A percentile compares a stretch with the other conserved stretches of the same genome.
Conservation (phyloP, 2,329 filamentous ascomycete genomes). For the Lecanicillium sp. region DNA sequence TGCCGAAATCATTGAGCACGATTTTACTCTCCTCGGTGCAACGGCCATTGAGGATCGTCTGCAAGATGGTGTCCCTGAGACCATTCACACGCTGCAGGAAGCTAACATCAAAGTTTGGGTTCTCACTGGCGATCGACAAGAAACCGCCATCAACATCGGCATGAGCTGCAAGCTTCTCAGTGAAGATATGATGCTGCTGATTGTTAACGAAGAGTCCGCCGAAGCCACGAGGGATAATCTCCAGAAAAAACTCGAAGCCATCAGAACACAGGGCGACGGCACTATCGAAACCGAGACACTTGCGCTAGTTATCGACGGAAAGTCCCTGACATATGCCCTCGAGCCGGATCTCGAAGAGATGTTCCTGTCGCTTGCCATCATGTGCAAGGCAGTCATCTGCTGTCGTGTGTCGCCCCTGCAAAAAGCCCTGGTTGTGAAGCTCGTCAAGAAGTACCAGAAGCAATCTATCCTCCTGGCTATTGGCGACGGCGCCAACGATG, state of each 20-base stretch:
- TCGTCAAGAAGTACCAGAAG: constrained; percentile 87
- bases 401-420: constrained; percentile 94
- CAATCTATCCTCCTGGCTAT: constrained; percentile 91
- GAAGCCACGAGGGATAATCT: constrained; percentile 79
- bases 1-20: constrained; percentile 88
- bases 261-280: constrained; percentile 72
- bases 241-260: constrained; percentile 87
- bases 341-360: constrained; percentile 91
- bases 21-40: constrained; percentile 84
- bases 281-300: constrained; percentile 78
- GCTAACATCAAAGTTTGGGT: constrained; percentile 99
- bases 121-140: constrained; percentile 91
- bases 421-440: constrained; percentile 94
- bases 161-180: constrained; percentile 99
- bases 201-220: constrained; percentile 85
- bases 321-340: constrained; percentile 86
- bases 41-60: constrained; percentile 96
- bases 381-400: constrained; percentile 99
- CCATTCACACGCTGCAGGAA: constrained; percentile 92
- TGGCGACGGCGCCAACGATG: constrained; percentile 95
- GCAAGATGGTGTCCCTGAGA: constrained; percentile 96
- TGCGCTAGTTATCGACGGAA: constrained; percentile 91
- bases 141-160: constrained; percentile 98
- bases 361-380: constrained; percentile 86
- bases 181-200: constrained; percentile 96